Conservation (phyloP, 352 stramenopile genomes). For the Phytophthora constricta region DNA sequence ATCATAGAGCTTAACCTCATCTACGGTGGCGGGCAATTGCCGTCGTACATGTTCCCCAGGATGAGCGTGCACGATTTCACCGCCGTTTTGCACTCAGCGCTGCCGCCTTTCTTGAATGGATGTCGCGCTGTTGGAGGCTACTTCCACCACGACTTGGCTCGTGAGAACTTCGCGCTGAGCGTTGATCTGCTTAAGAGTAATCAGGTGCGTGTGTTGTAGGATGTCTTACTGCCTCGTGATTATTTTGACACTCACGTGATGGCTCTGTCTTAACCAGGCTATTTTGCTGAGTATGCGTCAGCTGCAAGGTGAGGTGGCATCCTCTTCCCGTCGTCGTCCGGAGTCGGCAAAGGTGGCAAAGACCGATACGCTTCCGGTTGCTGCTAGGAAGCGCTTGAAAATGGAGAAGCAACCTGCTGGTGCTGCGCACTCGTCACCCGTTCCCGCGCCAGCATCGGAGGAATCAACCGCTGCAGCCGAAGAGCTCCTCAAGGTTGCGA, state of each 20-base stretch:
- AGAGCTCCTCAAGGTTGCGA: constrained; percentile 52
- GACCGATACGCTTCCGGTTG: constrained; percentile 55
- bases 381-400: constrained; percentile 68
- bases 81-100: constrained; percentile 92
- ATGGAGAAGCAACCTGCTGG: constrained; percentile 57
- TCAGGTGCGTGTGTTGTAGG: constrained; percentile 41
- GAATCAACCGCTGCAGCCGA: constrained; percentile 37
- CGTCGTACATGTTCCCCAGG: constrained; percentile 70
- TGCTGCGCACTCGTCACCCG: constrained; percentile 9
- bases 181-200: constrained; percentile 86
- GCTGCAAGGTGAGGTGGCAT: constrained; percentile 81
- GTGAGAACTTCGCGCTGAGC: constrained; percentile 76
- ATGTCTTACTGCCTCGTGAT: background rate
- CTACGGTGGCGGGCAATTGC: constrained; percentile 64
- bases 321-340: constrained; percentile 52
- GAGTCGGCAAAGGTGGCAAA: constrained; percentile 55
- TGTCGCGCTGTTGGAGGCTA: constrained; percentile 95
- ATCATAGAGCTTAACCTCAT: constrained; percentile 94
- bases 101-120: constrained; percentile 97
- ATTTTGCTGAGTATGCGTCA: constrained; percentile 83
- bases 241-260: background rate
- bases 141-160: constrained; percentile 78
- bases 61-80: constrained; percentile 94
- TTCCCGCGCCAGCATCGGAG: constrained; percentile 12
- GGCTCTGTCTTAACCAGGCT: constrained; percentile 38